These are phyloP conservation scores for Cytospora paraplurivora DNA, from an alignment of 2,329 filamentous ascomycete species.

Conservation along the genomic window DNA sequence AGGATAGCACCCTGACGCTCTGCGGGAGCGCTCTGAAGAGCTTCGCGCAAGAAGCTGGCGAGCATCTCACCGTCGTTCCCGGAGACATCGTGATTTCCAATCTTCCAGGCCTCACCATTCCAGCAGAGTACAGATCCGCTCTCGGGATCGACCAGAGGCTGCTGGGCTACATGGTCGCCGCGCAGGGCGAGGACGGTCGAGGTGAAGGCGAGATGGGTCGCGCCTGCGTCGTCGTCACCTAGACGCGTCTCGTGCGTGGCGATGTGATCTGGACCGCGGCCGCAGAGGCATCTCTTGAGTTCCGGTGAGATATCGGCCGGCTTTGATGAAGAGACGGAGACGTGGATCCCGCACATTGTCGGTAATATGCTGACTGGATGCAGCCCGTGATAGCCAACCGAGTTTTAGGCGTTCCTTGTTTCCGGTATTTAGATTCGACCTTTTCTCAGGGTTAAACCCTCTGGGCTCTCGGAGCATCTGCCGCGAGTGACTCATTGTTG, in stretches of 20 bases:
- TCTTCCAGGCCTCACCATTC: constrained; percentile 95
- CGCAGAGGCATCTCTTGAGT: constrained; percentile 51
- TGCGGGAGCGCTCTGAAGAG: constrained; percentile 36
- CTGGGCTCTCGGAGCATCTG: background rate
- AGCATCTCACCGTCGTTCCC: constrained; percentile 80
- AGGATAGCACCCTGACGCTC: constrained; percentile 44
- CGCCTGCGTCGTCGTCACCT: constrained; percentile 32
- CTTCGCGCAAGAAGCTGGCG: constrained; percentile 59
- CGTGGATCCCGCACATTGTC: constrained; percentile 65
- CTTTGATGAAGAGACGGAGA: constrained; percentile 45
- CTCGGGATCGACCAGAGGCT: constrained; percentile 66
- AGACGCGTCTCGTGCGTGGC: constrained; percentile 45
- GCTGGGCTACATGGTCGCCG: constrained; percentile 68
- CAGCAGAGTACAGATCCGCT: constrained; percentile 78
- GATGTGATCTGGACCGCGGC: constrained; percentile 62
- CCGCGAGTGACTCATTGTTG: constrained; percentile 5
- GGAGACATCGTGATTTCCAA: constrained; percentile 57
- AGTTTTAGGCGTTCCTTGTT: too few species aligned
- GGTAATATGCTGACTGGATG: background rate
- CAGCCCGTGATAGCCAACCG: background rate
- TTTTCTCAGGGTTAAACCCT: background rate
- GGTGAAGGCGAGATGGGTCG: constrained; percentile 61
- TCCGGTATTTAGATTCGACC: too few species aligned
- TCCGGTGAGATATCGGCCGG: constrained; percentile 38
- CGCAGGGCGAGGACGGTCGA: constrained; percentile 92